Conservation (phyloP, 441 rosid species). For the Mallotus repandus region DNA sequence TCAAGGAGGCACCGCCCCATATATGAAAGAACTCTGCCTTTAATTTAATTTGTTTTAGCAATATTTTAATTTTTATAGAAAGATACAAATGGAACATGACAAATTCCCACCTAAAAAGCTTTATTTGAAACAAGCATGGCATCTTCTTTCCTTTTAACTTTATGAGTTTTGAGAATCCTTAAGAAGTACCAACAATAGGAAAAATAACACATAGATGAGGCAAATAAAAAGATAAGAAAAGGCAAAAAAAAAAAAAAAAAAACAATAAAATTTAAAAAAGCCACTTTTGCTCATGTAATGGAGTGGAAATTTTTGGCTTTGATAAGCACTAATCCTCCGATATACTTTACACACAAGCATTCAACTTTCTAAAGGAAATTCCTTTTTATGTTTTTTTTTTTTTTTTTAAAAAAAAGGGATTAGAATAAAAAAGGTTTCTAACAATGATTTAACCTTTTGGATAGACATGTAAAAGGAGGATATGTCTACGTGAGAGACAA, state of each 20-base stretch:
- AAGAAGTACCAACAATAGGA: slow-evolving; percentile 34
- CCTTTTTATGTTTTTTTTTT: too few species aligned
- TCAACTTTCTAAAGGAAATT: slow-evolving; percentile 24
- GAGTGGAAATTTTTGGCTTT: slow-evolving; percentile 36
- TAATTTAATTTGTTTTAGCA: neutral
- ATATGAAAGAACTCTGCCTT: slow-evolving; percentile 1
- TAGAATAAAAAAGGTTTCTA: slow-evolving; percentile 16
- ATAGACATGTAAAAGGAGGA: slow-evolving; percentile 31
- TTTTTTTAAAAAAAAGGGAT: neutral
- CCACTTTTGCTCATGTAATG: slow-evolving; percentile 33
- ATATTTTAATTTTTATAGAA: neutral
- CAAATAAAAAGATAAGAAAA: neutral
- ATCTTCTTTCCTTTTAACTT: slow-evolving; percentile 25
- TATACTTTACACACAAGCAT: slow-evolving; percentile 47
- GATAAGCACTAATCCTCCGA: slow-evolving; percentile 27
- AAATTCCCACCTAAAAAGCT: slow-evolving; percentile 42
- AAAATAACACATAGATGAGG: slow-evolving; percentile 33
- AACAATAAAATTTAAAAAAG: slow-evolving; percentile 19
- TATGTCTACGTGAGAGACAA: slow-evolving; percentile 37
- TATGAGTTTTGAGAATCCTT: slow-evolving; percentile 37
- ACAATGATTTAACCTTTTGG: slow-evolving; percentile 37
- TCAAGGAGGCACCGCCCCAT: slow-evolving; percentile 39
- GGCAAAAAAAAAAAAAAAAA: neutral
- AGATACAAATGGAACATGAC: slow-evolving; percentile 35
- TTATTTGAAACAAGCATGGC: slow-evolving; percentile 32